Conservation (phyloP, 2,329 filamentous ascomycete genomes). For the Cytospora leucostoma region DNA sequence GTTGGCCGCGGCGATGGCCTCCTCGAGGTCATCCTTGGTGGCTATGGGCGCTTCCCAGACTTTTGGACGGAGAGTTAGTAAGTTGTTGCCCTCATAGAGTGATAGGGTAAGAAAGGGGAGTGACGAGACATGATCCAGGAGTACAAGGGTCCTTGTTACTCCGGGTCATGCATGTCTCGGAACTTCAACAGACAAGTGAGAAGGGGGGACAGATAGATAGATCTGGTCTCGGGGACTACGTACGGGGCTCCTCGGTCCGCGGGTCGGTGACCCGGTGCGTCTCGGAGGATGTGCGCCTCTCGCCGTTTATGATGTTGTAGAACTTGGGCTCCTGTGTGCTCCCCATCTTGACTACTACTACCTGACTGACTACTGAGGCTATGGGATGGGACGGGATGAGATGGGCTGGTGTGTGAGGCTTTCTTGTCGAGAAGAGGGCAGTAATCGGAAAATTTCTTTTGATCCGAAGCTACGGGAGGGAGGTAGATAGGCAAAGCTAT, state of each 20-base stretch:
- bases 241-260: conserved; percentile 42
- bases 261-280: conserved; percentile 46
- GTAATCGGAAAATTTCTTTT: too few species aligned
- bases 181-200: conserved; percentile 15
- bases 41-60: conserved; percentile 49
- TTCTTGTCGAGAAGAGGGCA: too few species aligned
- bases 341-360: conserved; percentile 18
- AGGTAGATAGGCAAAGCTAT: too few species aligned
- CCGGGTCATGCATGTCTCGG: too few species aligned
- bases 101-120: too few species aligned
- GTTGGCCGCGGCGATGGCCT: conserved; percentile 48
- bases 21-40: conserved; percentile 44
- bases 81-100: too few species aligned
- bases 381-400: not conserved
- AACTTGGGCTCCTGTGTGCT: conserved; percentile 35
- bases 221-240: too few species aligned
- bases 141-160: too few species aligned
- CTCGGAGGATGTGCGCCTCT: conserved; percentile 38
- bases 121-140: too few species aligned
- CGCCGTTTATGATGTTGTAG: conserved; percentile 48
- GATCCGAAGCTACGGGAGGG: too few species aligned
- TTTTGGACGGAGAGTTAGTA: too few species aligned
- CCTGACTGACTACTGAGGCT: not conserved
- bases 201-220: too few species aligned
- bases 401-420: not conserved